These are phyloP conservation scores for Globisporangium nagaii DNA, from an alignment of 352 stramenopile species.

Conservation along the genomic window DNA sequence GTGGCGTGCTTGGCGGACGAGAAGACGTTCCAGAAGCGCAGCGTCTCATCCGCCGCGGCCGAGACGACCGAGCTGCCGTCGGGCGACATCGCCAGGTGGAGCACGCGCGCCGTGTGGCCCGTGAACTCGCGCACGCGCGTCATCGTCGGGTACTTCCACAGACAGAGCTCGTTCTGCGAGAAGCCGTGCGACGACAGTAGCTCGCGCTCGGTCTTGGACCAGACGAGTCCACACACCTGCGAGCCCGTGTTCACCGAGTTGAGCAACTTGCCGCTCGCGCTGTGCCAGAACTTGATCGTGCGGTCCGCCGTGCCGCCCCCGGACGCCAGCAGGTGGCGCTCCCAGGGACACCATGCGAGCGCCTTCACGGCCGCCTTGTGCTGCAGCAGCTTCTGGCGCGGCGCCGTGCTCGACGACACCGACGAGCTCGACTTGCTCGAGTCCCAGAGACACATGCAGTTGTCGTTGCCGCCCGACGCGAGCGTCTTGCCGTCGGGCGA, in stretches of 20 bases:
- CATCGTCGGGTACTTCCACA: slow-evolving; percentile 97
- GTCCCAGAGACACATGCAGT: slow-evolving; percentile 94
- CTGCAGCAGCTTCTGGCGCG: slow-evolving; percentile 67
- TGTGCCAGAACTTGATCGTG: slow-evolving; percentile 97
- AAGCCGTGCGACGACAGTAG: slow-evolving; percentile 95
- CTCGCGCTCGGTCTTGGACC: slow-evolving; percentile 81
- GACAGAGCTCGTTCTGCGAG: slow-evolving; percentile 90
- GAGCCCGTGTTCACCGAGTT: slow-evolving; percentile 94
- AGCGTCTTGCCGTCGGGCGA: slow-evolving; percentile 90
- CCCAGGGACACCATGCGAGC: slow-evolving; percentile 95
- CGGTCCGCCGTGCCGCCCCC: slow-evolving; percentile 94
- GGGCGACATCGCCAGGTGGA: slow-evolving; percentile 91
- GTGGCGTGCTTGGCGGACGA: slow-evolving; percentile 10
- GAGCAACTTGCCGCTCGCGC: slow-evolving; percentile 65
- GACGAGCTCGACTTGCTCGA: slow-evolving; percentile 21
- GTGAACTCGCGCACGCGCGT: slow-evolving; percentile 90
- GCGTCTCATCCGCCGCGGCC: slow-evolving; percentile 93
- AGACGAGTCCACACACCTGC: slow-evolving; percentile 93
- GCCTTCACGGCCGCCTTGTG: slow-evolving; percentile 96
- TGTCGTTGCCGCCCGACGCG: slow-evolving; percentile 95
- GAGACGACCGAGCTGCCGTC: slow-evolving; percentile 92
- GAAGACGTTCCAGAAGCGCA: slow-evolving; percentile 96
- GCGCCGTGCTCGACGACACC: slow-evolving; percentile 9
- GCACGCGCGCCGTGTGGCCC: slow-evolving; percentile 89
- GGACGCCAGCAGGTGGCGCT: slow-evolving; percentile 91